Conservation (phyloP, 768 basidiomycete species). For the Leccinum broughii region DNA sequence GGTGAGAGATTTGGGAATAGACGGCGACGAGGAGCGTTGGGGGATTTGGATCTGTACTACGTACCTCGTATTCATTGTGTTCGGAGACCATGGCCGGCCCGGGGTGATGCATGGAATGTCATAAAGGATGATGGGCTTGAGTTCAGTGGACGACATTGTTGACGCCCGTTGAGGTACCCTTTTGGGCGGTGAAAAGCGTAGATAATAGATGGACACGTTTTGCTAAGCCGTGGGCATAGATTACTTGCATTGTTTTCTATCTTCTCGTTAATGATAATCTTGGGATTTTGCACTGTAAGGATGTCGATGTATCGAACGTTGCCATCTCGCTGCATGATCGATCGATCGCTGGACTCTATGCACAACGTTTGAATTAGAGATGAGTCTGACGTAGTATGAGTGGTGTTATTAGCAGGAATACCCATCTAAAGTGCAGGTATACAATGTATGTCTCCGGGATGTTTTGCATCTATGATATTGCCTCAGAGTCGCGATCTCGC, state of each 20-base stretch:
- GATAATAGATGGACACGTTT: neutral
- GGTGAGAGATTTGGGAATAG: neutral
- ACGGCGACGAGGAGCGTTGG: neutral
- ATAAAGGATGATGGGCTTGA: conserved; percentile 34
- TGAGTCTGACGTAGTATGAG: conserved; percentile 1
- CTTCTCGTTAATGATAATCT: neutral
- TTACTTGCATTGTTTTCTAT: neutral
- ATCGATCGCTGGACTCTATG: neutral
- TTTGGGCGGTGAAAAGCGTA: conserved; percentile 3
- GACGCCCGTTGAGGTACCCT: neutral
- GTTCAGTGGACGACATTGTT: conserved; percentile 10
- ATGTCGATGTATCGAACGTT: neutral
- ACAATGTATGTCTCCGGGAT: neutral
- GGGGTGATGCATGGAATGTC: conserved; percentile 35
- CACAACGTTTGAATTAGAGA: neutral
- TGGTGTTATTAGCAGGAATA: conserved; percentile 7
- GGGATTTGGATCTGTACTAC: neutral
- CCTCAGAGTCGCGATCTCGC: conserved; percentile 22
- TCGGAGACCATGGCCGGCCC: conserved; percentile 39
- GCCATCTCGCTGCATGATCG: neutral
- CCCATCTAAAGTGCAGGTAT: neutral
- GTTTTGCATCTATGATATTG: neutral
- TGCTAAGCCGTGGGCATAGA: neutral
- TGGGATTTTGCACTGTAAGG: neutral
- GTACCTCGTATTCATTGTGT: conserved; percentile 24